phyloP scores from a whole-genome alignment of 164 flowering plant genomes.

The Vitis cinerea region DNA sequence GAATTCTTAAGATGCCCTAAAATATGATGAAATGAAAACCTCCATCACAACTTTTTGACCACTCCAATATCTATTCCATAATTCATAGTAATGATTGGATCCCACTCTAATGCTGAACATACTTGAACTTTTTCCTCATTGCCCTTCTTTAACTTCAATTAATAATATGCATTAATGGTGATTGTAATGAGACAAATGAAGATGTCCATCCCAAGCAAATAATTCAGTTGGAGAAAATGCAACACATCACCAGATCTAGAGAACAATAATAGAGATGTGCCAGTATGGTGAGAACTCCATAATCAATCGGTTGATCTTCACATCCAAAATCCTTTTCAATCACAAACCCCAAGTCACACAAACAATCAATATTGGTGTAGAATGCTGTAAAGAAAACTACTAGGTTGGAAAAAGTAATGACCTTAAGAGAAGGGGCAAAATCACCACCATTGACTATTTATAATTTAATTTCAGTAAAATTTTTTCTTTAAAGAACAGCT shows the following conservation, averaged over 20 bases:
- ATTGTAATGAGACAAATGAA: too few relatives aligned
- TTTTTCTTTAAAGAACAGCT: constrained; percentile 2
- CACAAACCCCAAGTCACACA: constrained; percentile 10
- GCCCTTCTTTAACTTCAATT: too few relatives aligned
- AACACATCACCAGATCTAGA: not conserved
- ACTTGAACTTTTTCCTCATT: too few relatives aligned
- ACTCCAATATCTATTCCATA: too few relatives aligned
- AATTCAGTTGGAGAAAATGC: too few relatives aligned
- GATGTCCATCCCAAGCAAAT: too few relatives aligned
- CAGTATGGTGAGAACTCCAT: constrained; percentile 11
- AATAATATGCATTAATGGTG: too few relatives aligned
- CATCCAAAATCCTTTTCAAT: constrained; percentile 4
- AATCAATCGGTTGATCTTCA: constrained; percentile 7
- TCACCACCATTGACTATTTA: constrained; percentile 15
- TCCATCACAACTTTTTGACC: too few relatives aligned
- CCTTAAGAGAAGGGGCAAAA: not conserved
- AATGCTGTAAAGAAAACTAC: not conserved
- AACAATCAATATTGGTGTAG: constrained; percentile 3
- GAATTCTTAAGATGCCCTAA: too few relatives aligned
- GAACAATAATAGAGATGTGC: not conserved
- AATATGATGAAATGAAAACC: too few relatives aligned
- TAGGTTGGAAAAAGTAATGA: not conserved
- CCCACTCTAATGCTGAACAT: too few relatives aligned
- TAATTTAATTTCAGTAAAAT: constrained; percentile 10
- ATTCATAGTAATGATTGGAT: too few relatives aligned